phyloP scores from a whole-genome alignment of 2,329 filamentous ascomycete species.

The Drechslerella stenobrocha region DNA sequence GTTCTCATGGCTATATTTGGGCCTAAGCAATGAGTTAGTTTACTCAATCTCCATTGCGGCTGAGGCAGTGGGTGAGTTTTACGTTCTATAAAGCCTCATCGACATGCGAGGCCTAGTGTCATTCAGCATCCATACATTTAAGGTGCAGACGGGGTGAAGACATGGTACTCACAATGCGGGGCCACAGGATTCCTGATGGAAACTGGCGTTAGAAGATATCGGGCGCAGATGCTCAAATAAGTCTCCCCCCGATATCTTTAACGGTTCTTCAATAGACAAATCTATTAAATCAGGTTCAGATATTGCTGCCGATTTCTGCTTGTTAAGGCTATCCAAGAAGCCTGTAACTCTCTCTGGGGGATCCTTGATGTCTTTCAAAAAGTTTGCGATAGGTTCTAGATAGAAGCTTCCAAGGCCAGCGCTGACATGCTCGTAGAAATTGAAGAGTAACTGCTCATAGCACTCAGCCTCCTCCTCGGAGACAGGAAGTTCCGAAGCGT shows the following conservation, averaged over 20 bases:
- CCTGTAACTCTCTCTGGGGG: slow-evolving; percentile 1
- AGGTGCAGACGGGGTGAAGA: too few relatives aligned
- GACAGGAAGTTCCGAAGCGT: slow-evolving; percentile 53
- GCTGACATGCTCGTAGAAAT: slow-evolving; percentile 7
- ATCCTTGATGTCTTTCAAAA: slow-evolving; percentile 3
- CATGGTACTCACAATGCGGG: neutral
- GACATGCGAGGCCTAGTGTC: too few relatives aligned
- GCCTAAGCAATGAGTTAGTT: neutral
- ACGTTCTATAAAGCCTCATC: slow-evolving; percentile 4
- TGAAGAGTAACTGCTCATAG: slow-evolving; percentile 15
- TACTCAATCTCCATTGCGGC: neutral
- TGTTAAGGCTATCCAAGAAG: slow-evolving; percentile 6
- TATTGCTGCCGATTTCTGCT: neutral
- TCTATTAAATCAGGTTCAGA: neutral
- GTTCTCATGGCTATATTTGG: slow-evolving; percentile 2
- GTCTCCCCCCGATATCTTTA: neutral
- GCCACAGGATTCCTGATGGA: neutral
- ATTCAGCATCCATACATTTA: too few relatives aligned
- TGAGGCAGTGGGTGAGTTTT: neutral
- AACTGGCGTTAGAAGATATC: too few relatives aligned
- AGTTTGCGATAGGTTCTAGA: slow-evolving; percentile 2
- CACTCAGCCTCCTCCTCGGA: slow-evolving; percentile 53
- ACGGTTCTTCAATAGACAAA: neutral
- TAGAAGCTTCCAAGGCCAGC: neutral
- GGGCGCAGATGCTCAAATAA: neutral